Evolutionary conservation across 306 rosid species (phyloP).

Genomic region (Fragaria nilgerrensis): DNA sequence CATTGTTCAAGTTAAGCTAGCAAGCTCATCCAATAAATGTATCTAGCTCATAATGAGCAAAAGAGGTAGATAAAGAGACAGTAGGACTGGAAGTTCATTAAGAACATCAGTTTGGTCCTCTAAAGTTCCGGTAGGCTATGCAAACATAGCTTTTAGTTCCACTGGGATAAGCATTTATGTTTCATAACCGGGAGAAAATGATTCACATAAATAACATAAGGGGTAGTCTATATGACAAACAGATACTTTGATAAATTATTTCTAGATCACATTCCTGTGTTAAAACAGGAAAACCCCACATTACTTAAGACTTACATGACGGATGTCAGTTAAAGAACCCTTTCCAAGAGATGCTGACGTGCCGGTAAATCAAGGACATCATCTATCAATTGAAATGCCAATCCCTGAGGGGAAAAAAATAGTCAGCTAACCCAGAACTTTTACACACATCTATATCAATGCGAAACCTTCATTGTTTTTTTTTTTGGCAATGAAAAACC

Average conservation of each 20-base stretch:
- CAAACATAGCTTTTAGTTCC: neutral
- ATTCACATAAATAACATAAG: neutral
- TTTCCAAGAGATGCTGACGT: constrained; percentile 91
- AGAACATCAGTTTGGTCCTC: neutral
- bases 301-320: constrained; percentile 52
- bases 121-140: neutral
- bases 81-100: neutral
- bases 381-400: constrained; percentile 91
- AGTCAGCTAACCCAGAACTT: neutral
- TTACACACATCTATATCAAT: neutral
- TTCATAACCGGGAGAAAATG: neutral
- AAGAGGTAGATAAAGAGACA: neutral
- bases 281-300: constrained; percentile 17
- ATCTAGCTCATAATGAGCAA: neutral
- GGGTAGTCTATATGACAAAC: neutral
- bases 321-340: constrained; percentile 89
- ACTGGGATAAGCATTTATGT: neutral
- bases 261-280: neutral
- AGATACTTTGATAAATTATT: neutral
- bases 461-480: neutral
- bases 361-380: constrained; percentile 92
- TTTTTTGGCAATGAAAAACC: neutral
- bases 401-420: constrained; percentile 56
- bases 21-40: neutral
- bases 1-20: neutral